Percentiles rank a stretch among this genome's conserved stretches.
These are phyloP conservation scores for Gossypium stocksii DNA, from an alignment of 345 rosid species.

Conservation along the genomic window DNA sequence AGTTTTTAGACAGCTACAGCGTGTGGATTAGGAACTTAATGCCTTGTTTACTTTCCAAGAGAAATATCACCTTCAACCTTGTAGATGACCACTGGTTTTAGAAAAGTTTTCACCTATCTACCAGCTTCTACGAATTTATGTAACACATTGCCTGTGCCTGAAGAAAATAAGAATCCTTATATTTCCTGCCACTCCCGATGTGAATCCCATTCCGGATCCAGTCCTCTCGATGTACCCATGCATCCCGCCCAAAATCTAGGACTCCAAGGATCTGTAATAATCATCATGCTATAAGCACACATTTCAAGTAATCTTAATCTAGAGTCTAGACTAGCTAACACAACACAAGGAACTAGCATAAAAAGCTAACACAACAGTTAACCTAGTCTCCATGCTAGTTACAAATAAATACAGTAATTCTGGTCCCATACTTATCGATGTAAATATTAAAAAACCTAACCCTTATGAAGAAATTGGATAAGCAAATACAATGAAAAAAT, in stretches of 20 bases:
- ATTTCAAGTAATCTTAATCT: not conserved
- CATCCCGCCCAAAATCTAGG: constrained; percentile 79
- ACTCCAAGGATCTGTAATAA: constrained; percentile 37
- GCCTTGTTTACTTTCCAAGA: not conserved
- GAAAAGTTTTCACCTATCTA: not conserved
- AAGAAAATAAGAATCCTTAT: constrained; percentile 80
- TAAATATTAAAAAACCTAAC: not conserved
- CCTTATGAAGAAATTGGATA: not conserved
- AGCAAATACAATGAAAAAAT: not conserved
- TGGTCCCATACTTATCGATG: not conserved
- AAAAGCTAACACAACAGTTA: not conserved
- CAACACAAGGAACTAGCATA: not conserved
- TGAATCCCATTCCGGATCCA: constrained; percentile 85
- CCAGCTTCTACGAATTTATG: constrained; percentile 45
- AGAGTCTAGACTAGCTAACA: not conserved
- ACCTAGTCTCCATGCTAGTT: not conserved
- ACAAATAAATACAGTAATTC: not conserved
- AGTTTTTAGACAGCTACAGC: not conserved
- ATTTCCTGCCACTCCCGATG: constrained; percentile 69
- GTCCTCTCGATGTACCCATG: constrained; percentile 80
- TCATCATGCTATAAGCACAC: not conserved
- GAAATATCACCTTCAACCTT: not conserved
- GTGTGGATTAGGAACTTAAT: not conserved
- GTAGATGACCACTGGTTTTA: not conserved
- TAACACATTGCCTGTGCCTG: constrained; percentile 82